Evolutionary conservation across 2,329 filamentous ascomycete genomes (phyloP).

Genomic region (Hirsutella rhossiliensis): DNA sequence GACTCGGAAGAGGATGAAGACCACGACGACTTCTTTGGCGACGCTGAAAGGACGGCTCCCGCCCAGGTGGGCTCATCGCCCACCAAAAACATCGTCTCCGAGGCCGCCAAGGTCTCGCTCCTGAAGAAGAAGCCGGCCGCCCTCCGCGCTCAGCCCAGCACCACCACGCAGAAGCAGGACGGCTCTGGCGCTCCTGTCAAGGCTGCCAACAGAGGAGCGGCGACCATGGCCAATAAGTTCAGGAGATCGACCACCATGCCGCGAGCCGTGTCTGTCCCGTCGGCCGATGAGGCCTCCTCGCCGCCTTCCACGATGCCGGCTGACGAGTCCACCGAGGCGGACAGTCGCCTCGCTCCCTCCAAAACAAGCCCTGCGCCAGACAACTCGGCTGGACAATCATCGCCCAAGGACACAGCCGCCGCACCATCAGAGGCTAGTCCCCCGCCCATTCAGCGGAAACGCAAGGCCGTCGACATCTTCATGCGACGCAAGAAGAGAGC

Average conservation of each 20-base stretch:
- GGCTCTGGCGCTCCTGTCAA: neutral
- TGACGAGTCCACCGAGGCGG: neutral
- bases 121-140: constrained; percentile 9
- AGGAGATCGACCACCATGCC: neutral
- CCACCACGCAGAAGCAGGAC: neutral
- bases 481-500: constrained; percentile 33
- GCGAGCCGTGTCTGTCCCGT: neutral
- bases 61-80: constrained; percentile 2
- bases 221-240: constrained; percentile 6
- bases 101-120: constrained; percentile 5
- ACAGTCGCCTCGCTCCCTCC: neutral
- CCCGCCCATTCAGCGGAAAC: constrained; percentile 20
- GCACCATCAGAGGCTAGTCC: neutral
- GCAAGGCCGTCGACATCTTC: constrained; percentile 36
- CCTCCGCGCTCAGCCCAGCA: neutral
- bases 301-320: neutral
- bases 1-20: constrained; percentile 24
- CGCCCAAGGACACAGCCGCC: neutral
- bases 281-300: neutral
- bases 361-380: neutral
- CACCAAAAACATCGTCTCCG: constrained; percentile 1
- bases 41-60: constrained; percentile 8
- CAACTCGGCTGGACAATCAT: neutral
- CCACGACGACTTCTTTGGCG: constrained; percentile 13
- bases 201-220: neutral